Evolutionary conservation across 2,329 filamentous ascomycete species (phyloP).

Genomic region (Talaromyces sp.): DNA sequence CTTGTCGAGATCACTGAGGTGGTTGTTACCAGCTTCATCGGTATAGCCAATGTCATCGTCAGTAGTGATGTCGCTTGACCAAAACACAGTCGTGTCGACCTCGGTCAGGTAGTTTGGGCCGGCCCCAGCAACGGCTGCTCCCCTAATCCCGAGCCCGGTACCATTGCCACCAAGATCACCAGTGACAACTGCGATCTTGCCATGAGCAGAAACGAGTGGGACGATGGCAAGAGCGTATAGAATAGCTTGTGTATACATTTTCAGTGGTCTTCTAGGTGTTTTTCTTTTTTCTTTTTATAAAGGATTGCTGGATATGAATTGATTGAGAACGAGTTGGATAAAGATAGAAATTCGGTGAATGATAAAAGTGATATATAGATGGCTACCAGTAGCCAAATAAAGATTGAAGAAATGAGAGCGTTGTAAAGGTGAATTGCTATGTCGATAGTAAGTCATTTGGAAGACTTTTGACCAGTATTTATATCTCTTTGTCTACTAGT

Average conservation of each 20-base stretch:
- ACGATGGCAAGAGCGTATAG: slow-evolving; percentile 1
- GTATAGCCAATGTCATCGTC: slow-evolving; percentile 6
- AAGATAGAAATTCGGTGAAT: neutral
- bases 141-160: slow-evolving; percentile 9
- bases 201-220: slow-evolving; percentile 6
- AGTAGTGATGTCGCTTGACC: slow-evolving; percentile 6
- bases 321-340: neutral
- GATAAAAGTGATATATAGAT: neutral
- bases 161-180: slow-evolving; percentile 10
- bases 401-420: neutral
- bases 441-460: neutral
- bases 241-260: slow-evolving; percentile 2
- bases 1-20: slow-evolving; percentile 2
- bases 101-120: slow-evolving; percentile 8
- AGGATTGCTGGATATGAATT: neutral
- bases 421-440: neutral
- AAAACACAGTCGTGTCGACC: slow-evolving; percentile 11
- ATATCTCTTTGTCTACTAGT: neutral
- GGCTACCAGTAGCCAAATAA: neutral
- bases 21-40: slow-evolving; percentile 5
- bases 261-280: neutral
- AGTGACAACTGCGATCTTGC: slow-evolving; percentile 10
- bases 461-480: neutral
- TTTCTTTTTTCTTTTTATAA: neutral
- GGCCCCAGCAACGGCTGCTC: slow-evolving; percentile 5